Conservation (phyloP, 805 yeast genomes). For the Pichia insulana region DNA sequence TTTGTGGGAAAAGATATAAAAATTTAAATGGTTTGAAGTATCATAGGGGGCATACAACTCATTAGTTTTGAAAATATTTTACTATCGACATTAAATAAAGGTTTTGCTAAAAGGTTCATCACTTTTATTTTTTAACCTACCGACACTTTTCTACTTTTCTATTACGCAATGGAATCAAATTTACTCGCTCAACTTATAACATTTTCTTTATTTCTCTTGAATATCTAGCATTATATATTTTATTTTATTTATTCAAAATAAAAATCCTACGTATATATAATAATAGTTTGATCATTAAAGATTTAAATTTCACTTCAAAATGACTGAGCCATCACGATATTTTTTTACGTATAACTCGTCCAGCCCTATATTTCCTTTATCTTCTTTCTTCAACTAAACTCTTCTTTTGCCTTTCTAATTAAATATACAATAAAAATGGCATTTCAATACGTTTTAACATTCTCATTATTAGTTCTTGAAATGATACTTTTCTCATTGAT, state of each 20-base stretch:
- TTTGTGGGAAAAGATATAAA: slow-evolving; percentile 95
- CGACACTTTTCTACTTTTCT: neutral
- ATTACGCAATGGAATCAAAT: neutral
- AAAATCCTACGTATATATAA: no score
- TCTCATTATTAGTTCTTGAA: slow-evolving; percentile 69
- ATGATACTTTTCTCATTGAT: slow-evolving; percentile 70
- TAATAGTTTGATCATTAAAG: no score
- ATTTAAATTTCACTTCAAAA: no score
- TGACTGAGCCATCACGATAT: no score
- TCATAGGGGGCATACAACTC: slow-evolving; percentile 97
- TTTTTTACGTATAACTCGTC: no score
- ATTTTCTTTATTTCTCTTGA: neutral
- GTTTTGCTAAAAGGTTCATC: neutral
- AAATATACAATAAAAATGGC: slow-evolving; percentile 17
- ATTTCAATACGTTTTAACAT: slow-evolving; percentile 35
- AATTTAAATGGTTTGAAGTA: slow-evolving; percentile 93
- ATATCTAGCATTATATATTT: no score
- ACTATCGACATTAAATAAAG: neutral
- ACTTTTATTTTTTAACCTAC: neutral
- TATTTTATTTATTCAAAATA: no score
- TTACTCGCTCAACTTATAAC: neutral
- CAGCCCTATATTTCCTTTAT: no score
- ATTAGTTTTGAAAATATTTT: slow-evolving; percentile 33
- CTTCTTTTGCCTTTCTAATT: neutral
- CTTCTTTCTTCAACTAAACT: no score